Conservation (phyloP, 2,329 filamentous ascomycete species). For the Apiospora marii region DNA sequence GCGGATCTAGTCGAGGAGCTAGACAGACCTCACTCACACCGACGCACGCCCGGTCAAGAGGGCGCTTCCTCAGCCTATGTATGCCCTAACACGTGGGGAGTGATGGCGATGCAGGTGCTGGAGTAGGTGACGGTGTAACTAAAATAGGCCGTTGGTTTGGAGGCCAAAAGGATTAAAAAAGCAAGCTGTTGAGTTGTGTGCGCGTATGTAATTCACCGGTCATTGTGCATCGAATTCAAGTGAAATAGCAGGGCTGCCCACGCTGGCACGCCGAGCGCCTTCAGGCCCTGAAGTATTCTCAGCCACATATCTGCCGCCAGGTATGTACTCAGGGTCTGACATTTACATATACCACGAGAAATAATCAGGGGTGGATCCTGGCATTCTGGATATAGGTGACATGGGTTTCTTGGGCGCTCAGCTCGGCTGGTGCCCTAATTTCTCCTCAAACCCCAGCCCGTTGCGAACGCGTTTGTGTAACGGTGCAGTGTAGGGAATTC, state of each 20-base stretch:
- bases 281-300: not conserved
- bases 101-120: conserved; percentile 6
- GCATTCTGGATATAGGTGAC: not conserved
- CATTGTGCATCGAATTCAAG: not conserved
- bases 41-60: conserved; percentile 19
- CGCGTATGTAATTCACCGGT: not conserved
- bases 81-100: conserved; percentile 1
- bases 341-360: not conserved
- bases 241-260: not conserved
- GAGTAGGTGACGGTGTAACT: not conserved
- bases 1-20: not conserved
- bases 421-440: not conserved
- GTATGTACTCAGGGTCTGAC: not conserved
- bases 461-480: not conserved
- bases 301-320: not conserved
- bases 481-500: not conserved
- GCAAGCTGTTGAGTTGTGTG: conserved; percentile 14
- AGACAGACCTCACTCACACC: conserved; percentile 3
- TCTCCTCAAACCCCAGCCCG: not conserved
- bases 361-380: not conserved
- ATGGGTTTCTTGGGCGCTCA: not conserved
- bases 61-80: conserved; percentile 1
- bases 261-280: not conserved
- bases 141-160: conserved; percentile 1
- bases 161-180: not conserved